A percentile compares a stretch with the other conserved stretches of the same genome.
Evolutionary conservation across 2,329 filamentous ascomycete genomes (phyloP).

Genomic region (Aspergillus versicolor): DNA sequence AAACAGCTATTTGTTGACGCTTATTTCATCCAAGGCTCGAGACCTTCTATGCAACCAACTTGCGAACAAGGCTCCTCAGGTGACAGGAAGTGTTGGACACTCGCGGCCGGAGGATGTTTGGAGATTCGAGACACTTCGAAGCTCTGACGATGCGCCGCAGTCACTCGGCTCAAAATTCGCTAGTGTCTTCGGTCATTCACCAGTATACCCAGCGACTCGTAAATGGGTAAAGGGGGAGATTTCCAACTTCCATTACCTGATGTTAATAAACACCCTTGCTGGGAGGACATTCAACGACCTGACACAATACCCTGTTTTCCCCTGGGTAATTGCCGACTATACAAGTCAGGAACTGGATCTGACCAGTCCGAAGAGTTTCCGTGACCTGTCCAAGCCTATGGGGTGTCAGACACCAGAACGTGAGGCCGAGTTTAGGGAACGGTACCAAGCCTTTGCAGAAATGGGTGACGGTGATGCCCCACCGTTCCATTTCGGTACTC

Average conservation of each 20-base stretch:
- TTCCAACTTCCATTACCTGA: constrained; percentile 97
- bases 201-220: constrained; percentile 80
- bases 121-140: constrained; percentile 82
- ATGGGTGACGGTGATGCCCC: constrained; percentile 75
- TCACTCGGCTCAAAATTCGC: constrained; percentile 84
- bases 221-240: constrained; percentile 93
- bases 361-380: constrained; percentile 77
- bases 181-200: constrained; percentile 81
- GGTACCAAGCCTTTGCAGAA: constrained; percentile 84
- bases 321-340: constrained; percentile 95
- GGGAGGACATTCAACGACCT: constrained; percentile 96
- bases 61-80: constrained; percentile 75
- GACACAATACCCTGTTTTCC: constrained; percentile 97
- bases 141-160: constrained; percentile 62
- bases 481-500: constrained; percentile 95
- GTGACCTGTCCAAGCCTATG: constrained; percentile 94
- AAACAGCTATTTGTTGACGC: constrained; percentile 87
- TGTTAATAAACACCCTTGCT: constrained; percentile 97
- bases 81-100: constrained; percentile 66
- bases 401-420: constrained; percentile 79
- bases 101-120: constrained; percentile 84
- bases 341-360: constrained; percentile 90
- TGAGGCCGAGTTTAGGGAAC: constrained; percentile 75
- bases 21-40: constrained; percentile 69
- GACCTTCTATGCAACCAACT: constrained; percentile 81